Base-by-base conservation (phyloP, 2,329 filamentous ascomycete genomes). In the Pseudogymnoascus pannorum region DNA sequence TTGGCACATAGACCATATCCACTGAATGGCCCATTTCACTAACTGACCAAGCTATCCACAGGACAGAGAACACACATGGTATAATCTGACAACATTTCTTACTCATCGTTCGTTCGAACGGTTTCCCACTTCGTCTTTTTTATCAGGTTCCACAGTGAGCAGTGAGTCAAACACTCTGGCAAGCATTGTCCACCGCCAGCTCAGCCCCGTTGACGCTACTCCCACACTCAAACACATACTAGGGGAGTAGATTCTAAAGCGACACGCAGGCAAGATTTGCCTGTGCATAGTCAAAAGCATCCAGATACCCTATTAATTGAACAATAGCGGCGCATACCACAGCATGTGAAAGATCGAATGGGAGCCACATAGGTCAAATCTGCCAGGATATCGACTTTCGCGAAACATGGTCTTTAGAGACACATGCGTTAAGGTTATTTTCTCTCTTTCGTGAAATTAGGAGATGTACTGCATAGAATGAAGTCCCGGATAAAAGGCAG, bases 261-360 rank as follows among this genome's bases (percentile, higher is more conserved):
- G 33, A 36, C 33, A 14, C 14, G 59, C 59, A 60, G 12, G 26
- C 18, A 9, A n/a, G 42, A 57, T 60, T 33, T 11, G 26, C 29
- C 16, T 61, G 57, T 57, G 18, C 35, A 60, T 61, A 65, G 44
- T 65, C 62, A 51, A 44, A 65, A 5, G 64, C 60, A 12, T 59
- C 33, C 24, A 64, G 16, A 8, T 62, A 26, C 12, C 64, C 64
- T 4, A 20, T 44, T 26, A 67, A 62, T 29, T 67, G 65, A 3
- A 60, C 59, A 11, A 61, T 44, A 36, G 58, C 26, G n/a, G 60
- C 65, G 11, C 58, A 40, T 4, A 65, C 65, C 11, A 65, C 63
- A 67, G 26, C 1, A 67, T 38, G 61, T 69, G 67, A 54, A 69
- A 69, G 5, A 69, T 64, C 29, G 66, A 62, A 58, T 69, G 67